Evolutionary conservation across 805 yeast species (phyloP).

Genomic region (Pichia cephalocereana): DNA sequence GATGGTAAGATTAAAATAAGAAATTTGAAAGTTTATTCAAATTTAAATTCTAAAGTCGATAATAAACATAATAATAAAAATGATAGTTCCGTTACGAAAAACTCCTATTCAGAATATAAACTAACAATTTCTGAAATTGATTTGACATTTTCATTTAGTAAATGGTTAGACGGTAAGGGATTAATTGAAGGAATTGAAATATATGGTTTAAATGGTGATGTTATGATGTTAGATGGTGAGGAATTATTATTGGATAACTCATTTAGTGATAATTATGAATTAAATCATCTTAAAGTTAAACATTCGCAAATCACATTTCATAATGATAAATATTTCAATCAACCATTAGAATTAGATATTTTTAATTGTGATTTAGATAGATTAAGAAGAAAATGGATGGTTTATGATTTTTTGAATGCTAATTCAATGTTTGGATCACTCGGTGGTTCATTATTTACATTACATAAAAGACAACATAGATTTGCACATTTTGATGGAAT

Average conservation of each 20-base stretch:
- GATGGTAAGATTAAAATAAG: constrained; percentile 42
- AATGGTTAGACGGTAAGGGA: constrained; percentile 50
- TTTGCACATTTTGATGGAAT: constrained; percentile 34
- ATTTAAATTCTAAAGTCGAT: constrained; percentile 4
- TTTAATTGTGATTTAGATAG: constrained; percentile 60
- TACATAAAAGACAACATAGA: constrained; percentile 63
- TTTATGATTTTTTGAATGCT: constrained; percentile 63
- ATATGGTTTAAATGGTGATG: constrained; percentile 36
- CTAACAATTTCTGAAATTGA: constrained; percentile 35
- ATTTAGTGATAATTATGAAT: constrained; percentile 27
- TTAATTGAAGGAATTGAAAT: constrained; percentile 40
- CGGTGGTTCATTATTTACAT: constrained; percentile 65
- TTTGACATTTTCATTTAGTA: constrained; percentile 38
- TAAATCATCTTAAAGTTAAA: constrained; percentile 35
- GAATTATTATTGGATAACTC: constrained; percentile 15
- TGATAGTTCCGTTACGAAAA: too few relatives aligned
- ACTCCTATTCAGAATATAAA: constrained; percentile 15
- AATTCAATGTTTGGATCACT: constrained; percentile 64
- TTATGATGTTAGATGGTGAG: constrained; percentile 11
- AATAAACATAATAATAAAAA: background rate
- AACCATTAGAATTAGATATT: constrained; percentile 42
- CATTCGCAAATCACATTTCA: constrained; percentile 36
- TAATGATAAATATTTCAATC: constrained; percentile 15
- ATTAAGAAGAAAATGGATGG: constrained; percentile 46
- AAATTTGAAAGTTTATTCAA: constrained; percentile 26